phyloP scores from a whole-genome alignment of 441 rosid genomes.

The Croton laevigatus region DNA sequence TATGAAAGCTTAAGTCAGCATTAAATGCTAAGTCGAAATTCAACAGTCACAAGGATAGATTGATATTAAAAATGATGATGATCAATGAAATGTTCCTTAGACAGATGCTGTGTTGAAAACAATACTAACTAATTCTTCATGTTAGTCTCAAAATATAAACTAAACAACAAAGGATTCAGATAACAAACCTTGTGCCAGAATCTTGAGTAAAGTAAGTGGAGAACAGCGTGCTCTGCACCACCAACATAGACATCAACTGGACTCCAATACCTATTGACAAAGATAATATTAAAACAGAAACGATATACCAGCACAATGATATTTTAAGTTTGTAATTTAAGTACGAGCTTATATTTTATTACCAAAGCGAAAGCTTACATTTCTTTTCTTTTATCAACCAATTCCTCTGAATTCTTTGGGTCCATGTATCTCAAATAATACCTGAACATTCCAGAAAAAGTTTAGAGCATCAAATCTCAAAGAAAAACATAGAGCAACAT shows the following conservation, averaged over 20 bases:
- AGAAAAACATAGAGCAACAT: background rate
- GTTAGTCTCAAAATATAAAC: background rate
- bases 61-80: background rate
- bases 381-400: constrained; percentile 81
- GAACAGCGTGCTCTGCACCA: constrained; percentile 99
- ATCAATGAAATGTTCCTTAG: background rate
- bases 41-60: background rate
- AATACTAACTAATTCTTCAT: background rate
- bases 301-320: background rate
- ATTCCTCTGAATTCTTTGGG: constrained; percentile 67
- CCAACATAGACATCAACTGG: constrained; percentile 96
- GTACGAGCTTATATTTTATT: background rate
- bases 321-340: background rate
- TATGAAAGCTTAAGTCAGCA: constrained; percentile 1
- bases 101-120: background rate
- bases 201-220: constrained; percentile 91
- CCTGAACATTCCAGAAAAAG: constrained; percentile 41
- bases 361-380: constrained; percentile 40
- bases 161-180: constrained; percentile 6
- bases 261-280: constrained; percentile 75
- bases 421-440: constrained; percentile 98
- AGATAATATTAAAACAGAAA: constrained; percentile 8
- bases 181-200: constrained; percentile 95
- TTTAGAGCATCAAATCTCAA: constrained; percentile 17
- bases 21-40: background rate